Conservation (phyloP, 139 green algal species). For the Chlorella sp. region DNA sequence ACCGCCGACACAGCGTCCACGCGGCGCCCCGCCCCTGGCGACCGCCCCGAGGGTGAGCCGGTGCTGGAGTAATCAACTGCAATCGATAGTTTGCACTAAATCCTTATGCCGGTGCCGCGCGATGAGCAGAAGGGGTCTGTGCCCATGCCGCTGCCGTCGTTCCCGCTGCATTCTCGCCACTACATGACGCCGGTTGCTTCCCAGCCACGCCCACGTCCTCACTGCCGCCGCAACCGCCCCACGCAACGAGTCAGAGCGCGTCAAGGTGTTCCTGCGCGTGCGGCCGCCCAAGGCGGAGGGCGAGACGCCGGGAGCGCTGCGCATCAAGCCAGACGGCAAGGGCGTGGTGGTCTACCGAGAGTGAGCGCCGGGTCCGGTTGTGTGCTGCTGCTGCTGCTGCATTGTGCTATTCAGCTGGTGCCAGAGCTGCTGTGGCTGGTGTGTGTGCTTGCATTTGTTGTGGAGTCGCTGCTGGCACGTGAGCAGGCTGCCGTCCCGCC, state of each 20-base stretch:
- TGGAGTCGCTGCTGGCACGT: background rate
- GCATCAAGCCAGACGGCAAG: constrained; percentile 14
- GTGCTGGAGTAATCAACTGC: too few species aligned
- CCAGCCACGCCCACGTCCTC: too few species aligned
- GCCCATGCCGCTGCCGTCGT: background rate
- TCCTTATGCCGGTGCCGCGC: too few species aligned
- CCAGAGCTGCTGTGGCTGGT: background rate
- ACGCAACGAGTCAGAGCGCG: constrained; percentile 39
- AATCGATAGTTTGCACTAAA: too few species aligned
- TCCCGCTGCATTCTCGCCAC: background rate
- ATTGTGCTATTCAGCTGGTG: background rate
- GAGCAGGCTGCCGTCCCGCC: background rate
- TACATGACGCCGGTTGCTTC: background rate
- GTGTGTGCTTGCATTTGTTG: background rate
- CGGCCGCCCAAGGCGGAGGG: constrained; percentile 35
- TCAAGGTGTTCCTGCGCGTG: constrained; percentile 56
- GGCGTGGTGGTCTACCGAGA: constrained; percentile 40
- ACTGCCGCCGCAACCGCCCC: too few species aligned
- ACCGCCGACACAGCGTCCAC: background rate
- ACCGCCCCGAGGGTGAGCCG: constrained; percentile 8
- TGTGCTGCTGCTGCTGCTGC: background rate
- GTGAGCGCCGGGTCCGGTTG: too few species aligned
- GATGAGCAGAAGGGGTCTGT: background rate
- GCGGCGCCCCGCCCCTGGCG: background rate
- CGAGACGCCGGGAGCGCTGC: constrained; percentile 44